Evolutionary conservation across 208 protist genomes (phyloP), one percentile per base, ranked within the genome.

Genomic region (Acanthamoeba quina): DNA sequence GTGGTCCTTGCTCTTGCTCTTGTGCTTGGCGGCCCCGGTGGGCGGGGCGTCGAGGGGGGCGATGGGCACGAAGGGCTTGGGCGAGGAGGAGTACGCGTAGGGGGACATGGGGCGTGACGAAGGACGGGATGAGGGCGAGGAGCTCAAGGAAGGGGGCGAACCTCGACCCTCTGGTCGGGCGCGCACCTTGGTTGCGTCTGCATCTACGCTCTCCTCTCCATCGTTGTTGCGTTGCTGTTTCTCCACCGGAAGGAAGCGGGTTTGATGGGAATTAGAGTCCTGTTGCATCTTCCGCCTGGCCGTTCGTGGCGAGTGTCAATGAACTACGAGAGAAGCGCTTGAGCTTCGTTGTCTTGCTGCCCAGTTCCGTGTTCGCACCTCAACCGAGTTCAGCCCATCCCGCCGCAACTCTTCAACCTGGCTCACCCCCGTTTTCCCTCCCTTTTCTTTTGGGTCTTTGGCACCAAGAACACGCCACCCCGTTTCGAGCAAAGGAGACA

Each of bases 1-100:
- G 6, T n/a, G 41, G 10, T 90, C 44, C 56, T 70, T 90, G n/a
- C 49, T 29, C 56, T 70, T 90, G 83, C 60, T 70, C 26, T 89
- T 89, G 24, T 66, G 66, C 56, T 90, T 90, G n/a, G 64, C 24
- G 64, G 17, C 21, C 5, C 58, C 58, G 19, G 58, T 21, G 21
- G 58, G 58, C 15, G 58, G 21, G 21, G 64, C 7, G 24, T 37
- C 6, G 64, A 17, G 64, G 64, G 64, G 6, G n/a, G 34, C 10
- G 64, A 11, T 37, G n/a, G 64, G 21, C 11, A 60, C 17, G 56
- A 60, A 60, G 21, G 56, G 7, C 21, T 60, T 60, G 56, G 21
- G 41, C 41, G 31, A 64, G 58, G 58, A 17, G 24, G 60, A 17
- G 5, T 24, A 10, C 64, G 29, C 31, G 64, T 70, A 70, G n/a